phyloP scores from a whole-genome alignment of 2,329 filamentous ascomycete species.

The Xylaria sp. region DNA sequence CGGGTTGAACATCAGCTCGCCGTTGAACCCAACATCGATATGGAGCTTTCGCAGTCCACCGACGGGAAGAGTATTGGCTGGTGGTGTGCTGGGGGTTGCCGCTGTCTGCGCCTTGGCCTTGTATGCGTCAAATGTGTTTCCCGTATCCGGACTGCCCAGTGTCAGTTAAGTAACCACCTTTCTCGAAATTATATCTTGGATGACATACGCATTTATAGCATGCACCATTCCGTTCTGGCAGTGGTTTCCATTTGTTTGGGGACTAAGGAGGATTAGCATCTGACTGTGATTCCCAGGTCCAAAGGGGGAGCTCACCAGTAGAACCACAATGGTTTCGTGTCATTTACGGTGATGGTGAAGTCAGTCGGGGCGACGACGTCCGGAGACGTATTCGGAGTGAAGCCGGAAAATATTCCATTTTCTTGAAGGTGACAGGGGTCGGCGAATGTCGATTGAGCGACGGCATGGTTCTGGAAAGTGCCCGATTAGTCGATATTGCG shows the following conservation, averaged over 20 bases:
- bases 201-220: constrained; percentile 52
- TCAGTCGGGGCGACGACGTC: constrained; percentile 51
- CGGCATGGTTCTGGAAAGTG: constrained; percentile 53
- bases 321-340: constrained; percentile 60
- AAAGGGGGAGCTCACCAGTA: constrained; percentile 52
- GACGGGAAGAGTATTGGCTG: constrained; percentile 46
- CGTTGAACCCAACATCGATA: constrained; percentile 51
- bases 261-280: constrained; percentile 44
- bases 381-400: constrained; percentile 50
- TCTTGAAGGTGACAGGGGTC: constrained; percentile 53
- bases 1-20: constrained; percentile 49
- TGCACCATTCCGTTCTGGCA: constrained; percentile 59
- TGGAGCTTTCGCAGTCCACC: constrained; percentile 50
- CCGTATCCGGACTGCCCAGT: constrained; percentile 42
- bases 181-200: constrained; percentile 6
- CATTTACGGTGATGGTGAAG: constrained; percentile 59
- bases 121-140: constrained; percentile 53
- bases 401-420: constrained; percentile 57
- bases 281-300: not conserved
- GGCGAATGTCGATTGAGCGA: constrained; percentile 55
- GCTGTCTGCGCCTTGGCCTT: constrained; percentile 44
- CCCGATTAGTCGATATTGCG: constrained; percentile 9
- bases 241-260: constrained; percentile 54
- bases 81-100: constrained; percentile 47
- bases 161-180: constrained; percentile 18